Conservation (phyloP, 2,329 filamentous ascomycete species). For the Ceratocystis albifundus region DNA sequence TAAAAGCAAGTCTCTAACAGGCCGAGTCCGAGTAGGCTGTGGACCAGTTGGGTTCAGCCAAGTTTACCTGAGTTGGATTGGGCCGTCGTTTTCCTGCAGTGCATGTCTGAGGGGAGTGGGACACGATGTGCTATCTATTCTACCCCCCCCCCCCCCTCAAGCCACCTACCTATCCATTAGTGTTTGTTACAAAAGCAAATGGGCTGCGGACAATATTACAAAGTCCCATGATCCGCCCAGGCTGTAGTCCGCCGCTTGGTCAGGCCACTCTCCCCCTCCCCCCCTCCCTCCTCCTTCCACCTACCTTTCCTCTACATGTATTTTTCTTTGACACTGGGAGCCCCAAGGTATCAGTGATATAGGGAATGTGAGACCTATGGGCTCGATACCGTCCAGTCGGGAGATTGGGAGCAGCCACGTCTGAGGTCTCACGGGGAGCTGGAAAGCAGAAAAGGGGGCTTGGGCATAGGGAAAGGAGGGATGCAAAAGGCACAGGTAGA, state of each 20-base stretch:
- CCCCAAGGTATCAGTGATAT: neutral
- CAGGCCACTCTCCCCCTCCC: too few relatives aligned
- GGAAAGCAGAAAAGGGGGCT: neutral
- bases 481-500: neutral
- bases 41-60: too few relatives aligned
- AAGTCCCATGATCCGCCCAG: neutral
- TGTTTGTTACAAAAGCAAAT: too few relatives aligned
- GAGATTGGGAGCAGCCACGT: neutral
- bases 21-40: too few relatives aligned
- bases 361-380: neutral
- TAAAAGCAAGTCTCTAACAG: neutral
- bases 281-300: too few relatives aligned
- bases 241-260: neutral
- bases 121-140: neutral
- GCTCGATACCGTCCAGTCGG: neutral
- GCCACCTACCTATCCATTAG: too few relatives aligned
- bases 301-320: neutral
- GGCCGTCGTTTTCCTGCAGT: neutral
- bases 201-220: too few relatives aligned
- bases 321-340: neutral
- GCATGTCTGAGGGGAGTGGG: neutral
- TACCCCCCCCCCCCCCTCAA: too few relatives aligned
- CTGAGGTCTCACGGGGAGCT: neutral
- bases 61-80: too few relatives aligned
- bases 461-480: neutral